Evolutionary conservation across 2,329 filamentous ascomycete species (phyloP), one percentile per base, ranked within the genome.

Genomic region (Paraphoma sp.): DNA sequence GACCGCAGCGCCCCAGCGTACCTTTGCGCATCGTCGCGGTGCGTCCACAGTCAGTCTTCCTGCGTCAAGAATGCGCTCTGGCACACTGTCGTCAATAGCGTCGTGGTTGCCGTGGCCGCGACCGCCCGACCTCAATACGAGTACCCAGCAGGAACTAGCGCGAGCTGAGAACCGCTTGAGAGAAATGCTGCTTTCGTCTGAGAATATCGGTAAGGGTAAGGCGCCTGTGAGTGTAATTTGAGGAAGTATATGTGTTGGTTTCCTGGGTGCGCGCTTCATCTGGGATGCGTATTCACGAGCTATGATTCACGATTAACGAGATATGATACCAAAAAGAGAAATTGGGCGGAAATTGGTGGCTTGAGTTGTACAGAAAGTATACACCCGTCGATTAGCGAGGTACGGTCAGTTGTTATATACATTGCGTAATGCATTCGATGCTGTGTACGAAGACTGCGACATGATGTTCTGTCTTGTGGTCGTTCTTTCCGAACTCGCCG

Each of bases 81-180:
- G 62, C 16, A 71, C 73, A 2, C 45, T 75, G 8, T 70, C 70
- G 1, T 74, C 74, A 3, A 56, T 76, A 28, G 55, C 70, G 16
- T 71, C 73, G 11, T 76, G 74, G 74, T 48, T 76, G n/a, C 71
- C 72, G 7, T 76, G 74, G 73, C 63, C 62, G n/a, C 71, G 73
- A 10, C 59, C 60, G 14, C 36, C 62, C 4, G 53, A 67, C 48
- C 51, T 68, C 11, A 63, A 55, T 40, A 29, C 58, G 0, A 55
- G 41, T 31, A 57, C 58, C 9, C 60, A 64, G 31, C 59, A 67
- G 53, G 72, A 72, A 41, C 38, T 71, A 23, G 70, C 70, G n/a
- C 69, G 64, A 56, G 73, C 68, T 10, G 73, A 75, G 45, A 56
- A 64, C 9, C 68, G 69, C 17, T 48, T 76, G 29, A 64, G 71